Percentiles rank a stretch among this genome's conserved stretches.
Evolutionary conservation across 2,329 filamentous ascomycete genomes (phyloP).

Genomic region (Sarocladiaceae sp.): DNA sequence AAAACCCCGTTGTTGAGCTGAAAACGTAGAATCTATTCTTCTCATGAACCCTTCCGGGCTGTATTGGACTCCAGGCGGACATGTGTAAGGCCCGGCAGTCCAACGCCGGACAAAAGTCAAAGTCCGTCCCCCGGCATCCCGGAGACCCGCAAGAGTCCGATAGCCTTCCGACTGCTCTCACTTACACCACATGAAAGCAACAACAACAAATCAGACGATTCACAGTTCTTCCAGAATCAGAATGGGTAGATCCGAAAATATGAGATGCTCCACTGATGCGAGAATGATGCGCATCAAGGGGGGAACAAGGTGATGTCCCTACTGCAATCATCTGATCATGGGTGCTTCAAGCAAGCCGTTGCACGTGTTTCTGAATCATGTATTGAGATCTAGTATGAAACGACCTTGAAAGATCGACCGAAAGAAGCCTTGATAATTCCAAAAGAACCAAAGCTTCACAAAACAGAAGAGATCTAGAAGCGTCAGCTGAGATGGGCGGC

Average conservation of each 20-base stretch:
- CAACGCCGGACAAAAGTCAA: not conserved
- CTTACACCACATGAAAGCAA: not conserved
- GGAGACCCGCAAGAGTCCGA: not conserved
- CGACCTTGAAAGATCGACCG: not conserved
- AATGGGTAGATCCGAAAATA: not conserved
- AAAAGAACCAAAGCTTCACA: too few relatives aligned
- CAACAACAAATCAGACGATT: not conserved
- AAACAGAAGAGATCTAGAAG: too few relatives aligned
- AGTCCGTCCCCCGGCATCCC: not conserved
- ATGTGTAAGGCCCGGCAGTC: not conserved
- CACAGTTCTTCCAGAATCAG: not conserved
- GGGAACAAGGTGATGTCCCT: not conserved
- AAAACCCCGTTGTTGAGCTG: too few relatives aligned
- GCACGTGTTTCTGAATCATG: too few relatives aligned
- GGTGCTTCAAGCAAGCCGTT: too few relatives aligned
- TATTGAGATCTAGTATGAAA: too few relatives aligned
- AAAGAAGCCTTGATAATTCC: not conserved
- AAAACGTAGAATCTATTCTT: too few relatives aligned
- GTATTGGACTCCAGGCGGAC: not conserved
- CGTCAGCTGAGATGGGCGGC: too few relatives aligned
- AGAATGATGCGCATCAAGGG: not conserved
- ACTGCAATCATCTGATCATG: not conserved
- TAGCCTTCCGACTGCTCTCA: not conserved
- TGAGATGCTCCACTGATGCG: not conserved
- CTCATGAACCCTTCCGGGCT: not conserved